Base-by-base conservation (phyloP, 2,329 filamentous ascomycete species). In the Dactylonectria estremocensis region DNA sequence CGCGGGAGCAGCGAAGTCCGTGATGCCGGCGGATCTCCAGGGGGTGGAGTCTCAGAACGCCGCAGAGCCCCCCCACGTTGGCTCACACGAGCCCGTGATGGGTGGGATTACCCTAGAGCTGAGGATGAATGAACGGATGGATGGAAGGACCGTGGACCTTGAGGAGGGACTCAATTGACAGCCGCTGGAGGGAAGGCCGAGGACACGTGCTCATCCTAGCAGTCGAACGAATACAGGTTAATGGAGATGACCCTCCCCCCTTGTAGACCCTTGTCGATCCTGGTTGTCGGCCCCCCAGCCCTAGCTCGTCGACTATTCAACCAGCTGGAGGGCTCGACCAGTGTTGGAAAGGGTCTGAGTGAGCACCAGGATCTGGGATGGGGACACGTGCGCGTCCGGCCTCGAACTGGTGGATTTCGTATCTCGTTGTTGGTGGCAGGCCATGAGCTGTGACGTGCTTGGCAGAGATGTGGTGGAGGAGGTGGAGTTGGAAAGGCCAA, bases 61-160 rank as follows among this genome's bases (percentile, higher is more conserved):
- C 61, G 54, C 55, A 58, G 69, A 60, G 59, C 71, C 69, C 68
- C 74, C 68, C 74, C 74, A 76, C 74, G 74, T 76, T 76, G 74
- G 69, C 71, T 65, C 70, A 72, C 37, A 48, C 66, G 58, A 48
- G 72, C 67, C 63, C 67, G 64, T 76, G 74, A 76, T 76, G 74
- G 74, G 74, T 74, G 73, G 74, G 58, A 69, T 71, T 76, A 63
- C 45, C 49, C 57, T 52, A 50, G 52, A 66, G 59, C 62, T 60
- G 62, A 62, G 65, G 40, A 28, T 28, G 24, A 37, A 66, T 58
- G 68, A 64, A 66, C 58, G 54, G 55, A 53, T 54, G 62, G 40
- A n/a, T n/a, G 40, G 40, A 43, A n/a, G 16, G 40, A 3, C 37
- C 40, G n/a, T 18, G 40, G 37, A 14, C 40, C 40, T 14, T n/a